These are phyloP conservation scores for Sclerotinia nivalis DNA, from an alignment of 2,329 filamentous ascomycete genomes.

Conservation along the genomic window DNA sequence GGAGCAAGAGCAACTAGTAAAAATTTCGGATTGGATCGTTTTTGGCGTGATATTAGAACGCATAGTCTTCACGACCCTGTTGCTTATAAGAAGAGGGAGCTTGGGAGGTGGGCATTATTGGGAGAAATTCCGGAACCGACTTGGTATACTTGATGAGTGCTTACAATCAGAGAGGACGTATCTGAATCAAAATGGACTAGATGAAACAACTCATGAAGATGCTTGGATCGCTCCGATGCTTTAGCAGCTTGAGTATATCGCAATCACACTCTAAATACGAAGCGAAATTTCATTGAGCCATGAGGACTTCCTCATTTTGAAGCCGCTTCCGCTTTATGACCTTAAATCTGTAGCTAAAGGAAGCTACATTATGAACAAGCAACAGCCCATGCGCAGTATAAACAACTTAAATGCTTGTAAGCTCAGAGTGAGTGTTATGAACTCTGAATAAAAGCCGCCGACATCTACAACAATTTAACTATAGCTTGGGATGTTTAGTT, in stretches of 20 bases:
- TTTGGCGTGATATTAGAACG: constrained; percentile 66
- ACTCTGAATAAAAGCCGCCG: not conserved
- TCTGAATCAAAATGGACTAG: no score
- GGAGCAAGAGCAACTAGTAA: constrained; percentile 58
- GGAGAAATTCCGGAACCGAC: constrained; percentile 54
- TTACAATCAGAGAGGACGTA: no score
- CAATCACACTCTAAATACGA: no score
- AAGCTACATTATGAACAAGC: not conserved
- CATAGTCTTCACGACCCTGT: constrained; percentile 68
- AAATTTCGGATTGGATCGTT: constrained; percentile 63
- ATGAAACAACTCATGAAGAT: not conserved
- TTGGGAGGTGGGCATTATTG: constrained; percentile 58
- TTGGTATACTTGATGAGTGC: constrained; percentile 54
- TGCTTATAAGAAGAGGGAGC: constrained; percentile 64
- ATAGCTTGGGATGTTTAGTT: no score
- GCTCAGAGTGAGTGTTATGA: not conserved
- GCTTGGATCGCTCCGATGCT: no score
- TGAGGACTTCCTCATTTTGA: not conserved
- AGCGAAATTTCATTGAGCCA: not conserved
- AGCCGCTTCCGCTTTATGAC: no score
- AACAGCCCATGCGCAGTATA: not conserved
- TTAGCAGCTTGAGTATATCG: no score
- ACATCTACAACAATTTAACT: not conserved
- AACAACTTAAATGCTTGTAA: no score
- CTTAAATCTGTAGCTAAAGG: not conserved